phyloP scores from a whole-genome alignment of 768 basidiomycete species.

The Rhodosporidiobolus sp. region DNA sequence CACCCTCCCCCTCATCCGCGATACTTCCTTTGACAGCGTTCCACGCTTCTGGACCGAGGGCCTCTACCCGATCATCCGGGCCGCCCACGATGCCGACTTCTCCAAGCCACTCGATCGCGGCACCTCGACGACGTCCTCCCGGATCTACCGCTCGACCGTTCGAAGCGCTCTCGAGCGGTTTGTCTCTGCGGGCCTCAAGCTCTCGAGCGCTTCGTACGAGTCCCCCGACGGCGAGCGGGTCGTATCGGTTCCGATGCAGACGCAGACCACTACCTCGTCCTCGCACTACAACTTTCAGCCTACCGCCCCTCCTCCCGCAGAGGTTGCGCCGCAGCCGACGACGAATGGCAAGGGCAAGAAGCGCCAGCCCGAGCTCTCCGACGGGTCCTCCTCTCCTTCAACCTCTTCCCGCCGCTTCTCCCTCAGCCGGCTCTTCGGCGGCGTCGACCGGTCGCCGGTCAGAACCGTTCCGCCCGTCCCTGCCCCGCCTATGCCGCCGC shows the following conservation, averaged over 20 bases:
- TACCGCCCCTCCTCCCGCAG: slow-evolving; percentile 7
- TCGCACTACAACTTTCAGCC: slow-evolving; percentile 22
- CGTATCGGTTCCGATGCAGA: slow-evolving; percentile 11
- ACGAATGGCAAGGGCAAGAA: background rate
- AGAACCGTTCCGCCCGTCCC: background rate
- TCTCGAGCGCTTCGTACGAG: slow-evolving; percentile 16
- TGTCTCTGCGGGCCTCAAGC: slow-evolving; percentile 30
- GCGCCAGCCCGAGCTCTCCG: background rate
- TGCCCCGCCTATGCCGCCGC: background rate
- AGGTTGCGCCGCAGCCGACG: background rate
- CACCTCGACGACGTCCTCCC: background rate
- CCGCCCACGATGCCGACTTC: slow-evolving; percentile 25
- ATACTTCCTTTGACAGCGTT: background rate
- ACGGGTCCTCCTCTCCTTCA: background rate
- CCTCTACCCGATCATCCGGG: slow-evolving; percentile 23
- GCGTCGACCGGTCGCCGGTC: background rate
- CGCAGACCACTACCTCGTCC: background rate
- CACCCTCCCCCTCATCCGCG: slow-evolving; percentile 36
- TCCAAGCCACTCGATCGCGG: slow-evolving; percentile 24
- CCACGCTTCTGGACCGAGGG: slow-evolving; percentile 35
- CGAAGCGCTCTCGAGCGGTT: slow-evolving; percentile 32
- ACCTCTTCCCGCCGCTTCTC: slow-evolving; percentile 18
- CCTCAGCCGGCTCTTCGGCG: slow-evolving; percentile 14
- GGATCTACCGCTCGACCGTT: background rate
- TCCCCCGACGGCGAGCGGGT: background rate